phyloP scores from a whole-genome alignment of 2,329 filamentous ascomycete genomes.

The Helotiales sp. region DNA sequence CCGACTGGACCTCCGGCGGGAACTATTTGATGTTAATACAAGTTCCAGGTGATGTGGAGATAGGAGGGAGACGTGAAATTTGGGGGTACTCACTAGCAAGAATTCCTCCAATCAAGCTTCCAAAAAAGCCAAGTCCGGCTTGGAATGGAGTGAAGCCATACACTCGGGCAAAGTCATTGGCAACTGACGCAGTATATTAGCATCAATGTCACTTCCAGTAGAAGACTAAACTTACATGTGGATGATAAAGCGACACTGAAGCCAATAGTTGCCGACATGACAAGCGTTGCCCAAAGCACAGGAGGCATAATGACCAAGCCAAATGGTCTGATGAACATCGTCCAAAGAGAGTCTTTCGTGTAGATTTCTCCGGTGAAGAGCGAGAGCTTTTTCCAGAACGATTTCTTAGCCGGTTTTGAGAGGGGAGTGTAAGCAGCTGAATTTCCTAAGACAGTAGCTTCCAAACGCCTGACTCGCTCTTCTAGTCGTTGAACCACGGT shows the following conservation, averaged over 20 bases:
- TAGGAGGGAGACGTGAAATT: neutral
- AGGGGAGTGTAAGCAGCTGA: constrained; percentile 21
- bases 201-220: neutral
- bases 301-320: constrained; percentile 51
- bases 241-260: constrained; percentile 55
- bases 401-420: constrained; percentile 18
- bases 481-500: constrained; percentile 10
- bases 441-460: constrained; percentile 15
- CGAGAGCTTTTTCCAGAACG: constrained; percentile 39
- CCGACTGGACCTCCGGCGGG: constrained; percentile 45
- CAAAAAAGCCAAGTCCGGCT: constrained; percentile 52
- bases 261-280: constrained; percentile 55
- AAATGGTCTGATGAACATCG: constrained; percentile 50
- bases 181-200: constrained; percentile 25
- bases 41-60: too few relatives aligned
- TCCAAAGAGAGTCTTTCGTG: constrained; percentile 48
- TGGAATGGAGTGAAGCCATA: constrained; percentile 47
- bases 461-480: constrained; percentile 17
- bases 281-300: constrained; percentile 55
- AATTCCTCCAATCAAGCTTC: constrained; percentile 48
- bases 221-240: constrained; percentile 37
- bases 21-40: constrained; percentile 26
- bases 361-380: constrained; percentile 41
- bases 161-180: constrained; percentile 40
- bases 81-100: constrained; percentile 38